Evolutionary conservation across 2,329 filamentous ascomycete genomes (phyloP).

Genomic region (Metarhizium sp.): DNA sequence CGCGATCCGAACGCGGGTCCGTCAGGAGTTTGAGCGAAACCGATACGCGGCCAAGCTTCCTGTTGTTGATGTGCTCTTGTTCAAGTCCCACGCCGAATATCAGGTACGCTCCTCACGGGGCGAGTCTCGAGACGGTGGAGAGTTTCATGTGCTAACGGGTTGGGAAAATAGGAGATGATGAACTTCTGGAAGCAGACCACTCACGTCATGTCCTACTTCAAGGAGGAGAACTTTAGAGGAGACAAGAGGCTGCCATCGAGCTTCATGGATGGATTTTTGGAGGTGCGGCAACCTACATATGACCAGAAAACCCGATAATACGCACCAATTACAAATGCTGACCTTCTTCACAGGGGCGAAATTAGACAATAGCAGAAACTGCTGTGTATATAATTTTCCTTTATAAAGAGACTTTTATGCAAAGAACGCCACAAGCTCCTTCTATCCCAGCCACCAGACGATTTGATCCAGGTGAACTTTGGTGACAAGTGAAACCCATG

Average conservation of each 20-base stretch:
- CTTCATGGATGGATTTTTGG: constrained; percentile 92
- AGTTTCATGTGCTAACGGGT: background rate
- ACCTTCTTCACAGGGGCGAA: constrained; percentile 38
- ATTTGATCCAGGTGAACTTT: background rate
- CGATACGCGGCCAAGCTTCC: constrained; percentile 84
- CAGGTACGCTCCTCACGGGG: constrained; percentile 53
- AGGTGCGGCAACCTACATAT: constrained; percentile 49
- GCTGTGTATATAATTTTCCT: constrained; percentile 26
- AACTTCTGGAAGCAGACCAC: constrained; percentile 99
- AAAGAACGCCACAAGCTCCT: constrained; percentile 22
- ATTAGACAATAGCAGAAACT: constrained; percentile 29
- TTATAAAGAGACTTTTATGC: constrained; percentile 14
- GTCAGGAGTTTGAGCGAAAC: constrained; percentile 94
- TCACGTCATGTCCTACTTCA: constrained; percentile 96
- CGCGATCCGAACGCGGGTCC: constrained; percentile 80
- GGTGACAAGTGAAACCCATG: constrained; percentile 1
- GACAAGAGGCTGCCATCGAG: constrained; percentile 69
- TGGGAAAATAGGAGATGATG: constrained; percentile 68
- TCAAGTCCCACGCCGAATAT: constrained; percentile 86
- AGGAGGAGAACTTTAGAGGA: constrained; percentile 70
- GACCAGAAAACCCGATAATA: background rate
- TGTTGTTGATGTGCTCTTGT: constrained; percentile 81
- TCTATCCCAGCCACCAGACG: constrained; percentile 11
- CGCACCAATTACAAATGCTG: constrained; percentile 6
- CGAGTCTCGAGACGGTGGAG: background rate